phyloP scores from a whole-genome alignment of 164 flowering plant genomes.

The Paratinospora sagittata region DNA sequence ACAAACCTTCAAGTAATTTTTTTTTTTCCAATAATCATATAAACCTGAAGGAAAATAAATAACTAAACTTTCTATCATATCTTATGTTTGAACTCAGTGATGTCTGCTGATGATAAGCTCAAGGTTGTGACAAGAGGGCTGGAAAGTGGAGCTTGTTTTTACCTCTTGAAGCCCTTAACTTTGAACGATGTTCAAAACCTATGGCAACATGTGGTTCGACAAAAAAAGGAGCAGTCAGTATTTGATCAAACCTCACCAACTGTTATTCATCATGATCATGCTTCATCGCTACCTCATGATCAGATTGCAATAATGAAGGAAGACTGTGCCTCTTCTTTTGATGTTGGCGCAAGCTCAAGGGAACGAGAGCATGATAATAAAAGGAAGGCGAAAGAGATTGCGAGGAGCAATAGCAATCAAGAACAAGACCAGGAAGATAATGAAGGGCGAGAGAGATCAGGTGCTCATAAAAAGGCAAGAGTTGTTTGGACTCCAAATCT shows the following conservation, averaged over 20 bases:
- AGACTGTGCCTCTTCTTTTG: too few relatives aligned
- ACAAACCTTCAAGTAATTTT: not conserved
- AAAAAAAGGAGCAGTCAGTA: not conserved
- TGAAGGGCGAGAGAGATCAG: not conserved
- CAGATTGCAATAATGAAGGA: too few relatives aligned
- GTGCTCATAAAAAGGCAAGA: constrained; percentile 2
- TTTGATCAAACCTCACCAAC: not conserved
- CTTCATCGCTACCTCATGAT: not conserved
- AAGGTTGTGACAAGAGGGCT: constrained; percentile 2
- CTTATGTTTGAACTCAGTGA: constrained; percentile 10
- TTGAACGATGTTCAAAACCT: not conserved
- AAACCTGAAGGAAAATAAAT: too few relatives aligned
- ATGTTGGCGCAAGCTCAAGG: not conserved
- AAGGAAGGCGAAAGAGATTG: not conserved
- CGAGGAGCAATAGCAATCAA: not conserved
- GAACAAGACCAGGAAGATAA: not conserved
- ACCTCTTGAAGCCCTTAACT: constrained; percentile 12
- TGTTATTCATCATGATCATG: not conserved
- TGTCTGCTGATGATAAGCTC: constrained; percentile 4
- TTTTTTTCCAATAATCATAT: too few relatives aligned
- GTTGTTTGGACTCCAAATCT: constrained; percentile 2
- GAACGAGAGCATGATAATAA: not conserved
- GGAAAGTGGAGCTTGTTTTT: constrained; percentile 15
- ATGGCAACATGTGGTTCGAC: constrained; percentile 11
- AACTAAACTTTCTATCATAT: not conserved